Evolutionary conservation across 352 stramenopile genomes (phyloP), one percentile per base, ranked within the genome.

Genomic region (Phytophthora boehmeriae): DNA sequence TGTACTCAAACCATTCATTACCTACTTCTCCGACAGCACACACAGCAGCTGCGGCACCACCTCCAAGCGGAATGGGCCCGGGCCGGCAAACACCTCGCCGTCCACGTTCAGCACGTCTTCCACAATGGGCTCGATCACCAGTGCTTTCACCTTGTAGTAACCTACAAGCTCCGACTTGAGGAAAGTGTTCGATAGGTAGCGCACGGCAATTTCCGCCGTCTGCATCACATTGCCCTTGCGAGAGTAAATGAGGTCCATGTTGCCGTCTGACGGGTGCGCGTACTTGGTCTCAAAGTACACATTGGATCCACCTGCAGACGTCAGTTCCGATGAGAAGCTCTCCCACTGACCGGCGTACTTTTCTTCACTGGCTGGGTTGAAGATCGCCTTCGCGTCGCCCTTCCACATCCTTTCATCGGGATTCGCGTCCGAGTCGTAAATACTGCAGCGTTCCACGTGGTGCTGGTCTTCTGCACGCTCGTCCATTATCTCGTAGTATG

Each of bases 241-340:
- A 3, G 78, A 81, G 42, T 88, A 85, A 65, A 92, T 88, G 22
- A 93, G 19, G 49, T 93, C 85, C 67, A 93, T 71, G 59, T 86
- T 89, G n/a, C 82, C 85, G 60, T 92, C 85, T 20, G 80, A 92
- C 30, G 82, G 82, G 57, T 93, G 85, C 25, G 80, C 78, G 45
- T 86, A 93, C 68, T 89, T 83, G 22, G 80, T 85, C 69, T 93
- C 84, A 53, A 90, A 90, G 69, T 90, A 90, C 45, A 92, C 80
- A 52, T 93, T 92, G 8, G 82, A 90, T 10, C 74, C 85, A 19
- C 80, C 85, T 25, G 84, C 69, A 0, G 80, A 86, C 10, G 68
- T 75, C 63, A 89, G 78, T 59, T 83, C 57, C 9, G 70, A 73
- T 14, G 68, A 54, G 45, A 92, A 78, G 17, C 52, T 72, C 10